Evolutionary conservation across 208 protist genomes (phyloP), one percentile per base, ranked within the genome.

Genomic region (Wallacemonas sp.): DNA sequence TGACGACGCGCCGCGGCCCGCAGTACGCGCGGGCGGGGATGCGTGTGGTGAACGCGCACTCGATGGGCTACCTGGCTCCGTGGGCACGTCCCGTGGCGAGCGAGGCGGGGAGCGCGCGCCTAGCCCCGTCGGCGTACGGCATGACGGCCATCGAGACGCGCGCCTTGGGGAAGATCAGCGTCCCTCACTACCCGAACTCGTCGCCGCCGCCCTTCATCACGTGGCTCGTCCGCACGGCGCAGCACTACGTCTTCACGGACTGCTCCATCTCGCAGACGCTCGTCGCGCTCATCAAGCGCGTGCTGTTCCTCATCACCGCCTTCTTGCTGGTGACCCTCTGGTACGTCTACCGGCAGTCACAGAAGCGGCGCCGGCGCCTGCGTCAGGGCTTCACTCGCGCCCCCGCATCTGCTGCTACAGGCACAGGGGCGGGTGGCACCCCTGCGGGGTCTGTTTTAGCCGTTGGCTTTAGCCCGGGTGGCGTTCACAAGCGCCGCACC

Each of bases 1-100:
- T 92, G 49, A 86, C 82, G 64, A 81, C 70, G 45, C 61, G 10
- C 49, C 52, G 75, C 23, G 75, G 80, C 22, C 38, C 67, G 44
- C 22, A 57, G 20, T 87, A 82, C 67, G 48, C 44, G 11, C 25
- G 8, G 38, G 42, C 57, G 22, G 42, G 42, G 5, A 32, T 64
- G 57, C 36, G 57, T 20, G 52, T 59, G n/a, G 31, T 59, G 32
- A 10, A 25, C 11, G 29, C 52, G 8, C n/a, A 41, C 1, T 22
- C 52, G 28, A 41, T 11, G 26, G 52, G 52, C 20, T 59, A 59
- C 52, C 26, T 59, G 3, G 52, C 52, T 4, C 31, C 48, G 4
- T 55, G 18, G n/a, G 26, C 26, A 3, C 7, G 14, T 8, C 52
- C 26, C 16, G 8, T 36, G 12, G 26, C 26, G 4, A 20, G 14